Evolutionary conservation across 169 alveolate species (phyloP).

Genomic region (Plasmodium inui): DNA sequence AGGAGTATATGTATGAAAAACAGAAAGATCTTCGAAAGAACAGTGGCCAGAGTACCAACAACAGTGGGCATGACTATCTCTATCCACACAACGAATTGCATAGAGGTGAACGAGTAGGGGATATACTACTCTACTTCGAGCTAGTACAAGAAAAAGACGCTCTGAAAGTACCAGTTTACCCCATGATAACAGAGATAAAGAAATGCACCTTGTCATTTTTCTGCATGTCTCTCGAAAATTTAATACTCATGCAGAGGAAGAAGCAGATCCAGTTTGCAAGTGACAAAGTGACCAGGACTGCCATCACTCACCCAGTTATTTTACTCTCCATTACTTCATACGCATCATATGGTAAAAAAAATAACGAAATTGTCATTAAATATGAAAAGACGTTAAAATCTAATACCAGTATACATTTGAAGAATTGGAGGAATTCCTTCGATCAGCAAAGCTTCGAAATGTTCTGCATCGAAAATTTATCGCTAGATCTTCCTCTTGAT

Average conservation of each 20-base stretch:
- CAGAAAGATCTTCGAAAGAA: slow-evolving; percentile 18
- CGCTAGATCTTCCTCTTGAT: slow-evolving; percentile 88
- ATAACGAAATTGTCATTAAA: slow-evolving; percentile 76
- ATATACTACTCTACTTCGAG: slow-evolving; percentile 87
- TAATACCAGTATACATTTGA: slow-evolving; percentile 78
- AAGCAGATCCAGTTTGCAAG: slow-evolving; percentile 7
- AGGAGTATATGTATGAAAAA: slow-evolving; percentile 51
- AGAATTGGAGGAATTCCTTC: slow-evolving; percentile 83
- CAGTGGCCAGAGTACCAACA: neutral
- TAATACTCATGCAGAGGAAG: slow-evolving; percentile 74
- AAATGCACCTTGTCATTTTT: slow-evolving; percentile 82
- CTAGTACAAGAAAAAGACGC: slow-evolving; percentile 88
- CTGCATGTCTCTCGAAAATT: slow-evolving; percentile 85
- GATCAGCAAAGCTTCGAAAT: slow-evolving; percentile 88
- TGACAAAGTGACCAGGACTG: neutral
- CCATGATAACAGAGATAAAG: slow-evolving; percentile 88
- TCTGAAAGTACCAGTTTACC: slow-evolving; percentile 86
- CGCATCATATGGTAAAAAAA: slow-evolving; percentile 71
- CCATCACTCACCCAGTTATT: slow-evolving; percentile 53
- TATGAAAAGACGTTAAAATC: slow-evolving; percentile 76
- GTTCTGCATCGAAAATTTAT: slow-evolving; percentile 83
- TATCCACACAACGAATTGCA: slow-evolving; percentile 61
- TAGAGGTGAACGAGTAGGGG: slow-evolving; percentile 79
- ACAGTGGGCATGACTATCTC: neutral
- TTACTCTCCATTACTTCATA: slow-evolving; percentile 68